Base-by-base conservation (phyloP, 2,329 filamentous ascomycete species). In the Aspergillus hiratsukae region DNA sequence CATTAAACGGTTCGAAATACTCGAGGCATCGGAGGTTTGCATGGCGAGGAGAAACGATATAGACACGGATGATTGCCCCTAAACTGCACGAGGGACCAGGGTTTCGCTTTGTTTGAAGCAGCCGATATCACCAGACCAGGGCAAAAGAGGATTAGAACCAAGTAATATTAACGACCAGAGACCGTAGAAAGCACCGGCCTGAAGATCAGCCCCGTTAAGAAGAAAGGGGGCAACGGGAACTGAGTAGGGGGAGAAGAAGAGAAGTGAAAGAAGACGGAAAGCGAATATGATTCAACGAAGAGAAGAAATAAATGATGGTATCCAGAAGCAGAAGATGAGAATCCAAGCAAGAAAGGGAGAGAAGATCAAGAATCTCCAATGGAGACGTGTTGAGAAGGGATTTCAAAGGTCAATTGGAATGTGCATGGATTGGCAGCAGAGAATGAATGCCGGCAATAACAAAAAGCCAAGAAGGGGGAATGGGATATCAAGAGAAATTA, bases 1-100 rank as follows among this genome's bases (percentile, higher is more conserved):
- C 43, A 78, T 80, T 67, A 88, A 88, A 78, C 84, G 89, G 71
- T 79, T 83, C 65, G 80, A 81, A 63, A 84, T 81, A 65, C 83
- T 80, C 64, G 82, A 81, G 69, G 89, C 87, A 76, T 90, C 75
- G 66, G 86, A 77, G 90, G 89, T 84, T 96, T 78, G 92, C 92
- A 97, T 97, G 78, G 85, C 86, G 80, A 93, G 86, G 58, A 55
- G 51, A 58, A 53, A 48, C 43, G 54, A 60, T 50, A 46, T 49
- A 90, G 87, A 90, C 87, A 81, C 90, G 84, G 76, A 82, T 88
- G 89, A 25, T 27, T 93, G 90, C 89, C 88, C 85, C 79, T 85
- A 79, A 76, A 81, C 81, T 77, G 87, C 85, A 76, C 88, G 88
- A 80, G 91, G 80, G 74, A 90, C 85, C 81, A 89, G 88, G 88